Percentiles rank a stretch among this genome's conserved stretches.
phyloP scores from a whole-genome alignment of 768 basidiomycete genomes.

The Lactarius hatsudake region DNA sequence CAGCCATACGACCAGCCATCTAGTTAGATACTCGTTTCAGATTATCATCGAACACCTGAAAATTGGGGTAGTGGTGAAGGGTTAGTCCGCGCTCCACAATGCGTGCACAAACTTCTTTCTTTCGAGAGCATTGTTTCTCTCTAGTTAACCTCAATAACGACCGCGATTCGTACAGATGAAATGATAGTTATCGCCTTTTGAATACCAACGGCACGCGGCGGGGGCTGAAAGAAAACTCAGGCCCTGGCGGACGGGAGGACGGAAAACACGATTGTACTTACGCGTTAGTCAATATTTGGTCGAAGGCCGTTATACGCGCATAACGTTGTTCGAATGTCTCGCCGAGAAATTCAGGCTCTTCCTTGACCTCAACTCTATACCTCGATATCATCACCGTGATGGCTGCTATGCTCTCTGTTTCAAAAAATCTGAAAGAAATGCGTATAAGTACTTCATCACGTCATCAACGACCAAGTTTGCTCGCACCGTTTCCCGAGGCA shows the following conservation, averaged over 20 bases:
- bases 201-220: slow-evolving; percentile 27
- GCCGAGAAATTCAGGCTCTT: slow-evolving; percentile 43
- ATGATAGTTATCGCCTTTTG: slow-evolving; percentile 18
- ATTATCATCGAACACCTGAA: neutral
- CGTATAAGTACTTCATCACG: no score
- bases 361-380: slow-evolving; percentile 49
- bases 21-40: neutral
- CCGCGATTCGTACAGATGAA: neutral
- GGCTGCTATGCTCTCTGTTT: slow-evolving; percentile 47
- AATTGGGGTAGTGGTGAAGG: neutral
- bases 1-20: neutral
- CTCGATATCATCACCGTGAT: slow-evolving; percentile 45
- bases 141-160: no score
- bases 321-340: slow-evolving; percentile 47
- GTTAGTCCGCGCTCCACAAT: neutral
- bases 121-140: neutral
- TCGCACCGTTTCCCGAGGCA: no score
- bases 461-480: no score
- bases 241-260: neutral
- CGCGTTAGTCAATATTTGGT: neutral
- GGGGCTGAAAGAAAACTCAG: slow-evolving; percentile 12
- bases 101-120: neutral
- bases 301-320: slow-evolving; percentile 22
- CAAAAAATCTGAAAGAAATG: slow-evolving; percentile 42
- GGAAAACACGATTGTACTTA: neutral